A percentile compares a stretch with the other conserved stretches of the same genome.
Evolutionary conservation across 371 early-diverging fungal species (phyloP).

Genomic region (Actinomortierella wolfii): DNA sequence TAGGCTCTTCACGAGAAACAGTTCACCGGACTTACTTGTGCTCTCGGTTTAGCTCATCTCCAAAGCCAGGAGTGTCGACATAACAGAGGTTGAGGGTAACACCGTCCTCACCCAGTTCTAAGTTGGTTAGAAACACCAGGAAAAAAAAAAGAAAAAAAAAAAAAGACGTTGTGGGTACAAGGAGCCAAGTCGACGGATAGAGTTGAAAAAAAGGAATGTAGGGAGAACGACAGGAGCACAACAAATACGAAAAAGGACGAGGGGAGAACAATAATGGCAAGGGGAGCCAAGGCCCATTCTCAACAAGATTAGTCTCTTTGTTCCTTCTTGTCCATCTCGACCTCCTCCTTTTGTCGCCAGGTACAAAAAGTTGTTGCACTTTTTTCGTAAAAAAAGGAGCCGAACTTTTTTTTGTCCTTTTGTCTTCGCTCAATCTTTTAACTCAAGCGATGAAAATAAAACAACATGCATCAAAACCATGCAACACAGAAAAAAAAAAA

Average conservation of each 20-base stretch:
- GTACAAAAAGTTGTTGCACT: too few relatives aligned
- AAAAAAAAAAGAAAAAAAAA: conserved; percentile 2
- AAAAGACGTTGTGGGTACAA: too few relatives aligned
- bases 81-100: conserved; percentile 86
- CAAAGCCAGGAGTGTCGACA: conserved; percentile 97
- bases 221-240: too few relatives aligned
- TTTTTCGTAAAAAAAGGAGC: too few relatives aligned
- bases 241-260: too few relatives aligned
- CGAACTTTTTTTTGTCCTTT: too few relatives aligned
- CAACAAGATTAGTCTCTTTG: neutral
- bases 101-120: conserved; percentile 96
- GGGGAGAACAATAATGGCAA: neutral
- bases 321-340: neutral
- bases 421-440: too few relatives aligned
- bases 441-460: too few relatives aligned
- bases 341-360: too few relatives aligned
- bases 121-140: neutral
- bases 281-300: neutral
- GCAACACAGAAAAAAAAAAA: neutral
- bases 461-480: too few relatives aligned
- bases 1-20: conserved; percentile 60
- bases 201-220: too few relatives aligned
- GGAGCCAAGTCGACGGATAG: too few relatives aligned
- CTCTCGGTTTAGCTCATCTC: conserved; percentile 78
- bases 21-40: conserved; percentile 75